Evolutionary conservation across 495 filamentous ascomycete genomes (phyloP), one percentile per base, ranked within the genome.

Genomic region (Chaetomium fimeti): DNA sequence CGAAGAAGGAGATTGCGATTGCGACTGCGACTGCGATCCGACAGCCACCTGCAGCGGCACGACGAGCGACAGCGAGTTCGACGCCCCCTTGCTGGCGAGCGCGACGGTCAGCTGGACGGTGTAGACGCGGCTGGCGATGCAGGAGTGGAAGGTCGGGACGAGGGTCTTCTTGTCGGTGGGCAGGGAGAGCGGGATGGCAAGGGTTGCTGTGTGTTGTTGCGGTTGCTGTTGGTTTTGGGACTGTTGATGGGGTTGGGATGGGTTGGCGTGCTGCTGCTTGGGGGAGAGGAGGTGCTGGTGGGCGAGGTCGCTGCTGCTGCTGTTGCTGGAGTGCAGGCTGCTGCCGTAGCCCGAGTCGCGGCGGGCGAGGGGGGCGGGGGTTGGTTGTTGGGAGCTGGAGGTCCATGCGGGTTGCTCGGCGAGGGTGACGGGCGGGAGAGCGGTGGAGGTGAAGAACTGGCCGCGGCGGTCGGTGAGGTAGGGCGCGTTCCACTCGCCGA

Each of bases 101-200:
- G 86, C 82, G 47, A 90, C 76, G 9, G 80, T 79, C 55, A 98
- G 76, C 48, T 89, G 87, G 24, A 97, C 80, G 11, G 82, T 78
- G 77, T 98, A 98, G 27, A 87, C 77, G 63, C 94, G 88, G 18
- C 89, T 89, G 32, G 89, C 79, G 68, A 96, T 84, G 76, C 94
- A 98, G 60, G 87, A 85, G 76, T 94, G 88, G 78, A 98, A 98
- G 20, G 91, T 92, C 0, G 94, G 95, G 29, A 94, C 75, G 75
- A 93, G 92, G 2, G 85, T 79, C 65, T 87, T 90, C 67, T 84
- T 85, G 22, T 74, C 68, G 12, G 75, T 77, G 0, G 94, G 92
- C 1, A 96, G 78, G 0, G 83, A 79, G 72, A 98, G 77, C 0
- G 94, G 92, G 9, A 97, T 84, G 9, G 89, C 72, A 11, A 97